Percentiles rank a stretch among this genome's conserved stretches.
These are phyloP conservation scores for Naumovozyma dairenensis DNA, from an alignment of 805 yeast genomes.

Conservation along the genomic window DNA sequence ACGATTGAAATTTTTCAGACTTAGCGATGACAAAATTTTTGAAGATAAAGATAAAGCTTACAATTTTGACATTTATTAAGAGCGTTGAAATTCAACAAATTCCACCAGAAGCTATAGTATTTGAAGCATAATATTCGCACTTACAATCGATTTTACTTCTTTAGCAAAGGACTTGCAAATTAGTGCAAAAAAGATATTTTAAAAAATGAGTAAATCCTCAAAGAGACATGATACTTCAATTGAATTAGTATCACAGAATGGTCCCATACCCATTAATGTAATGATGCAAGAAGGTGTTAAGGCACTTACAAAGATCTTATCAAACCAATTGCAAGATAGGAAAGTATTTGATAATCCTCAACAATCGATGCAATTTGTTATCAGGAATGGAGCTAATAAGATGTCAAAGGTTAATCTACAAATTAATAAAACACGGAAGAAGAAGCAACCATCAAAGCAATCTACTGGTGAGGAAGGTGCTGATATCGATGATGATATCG, in stretches of 20 bases:
- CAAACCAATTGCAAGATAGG: conserved; percentile 23
- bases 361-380: conserved; percentile 18
- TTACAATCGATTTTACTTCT: too few relatives aligned
- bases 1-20: too few relatives aligned
- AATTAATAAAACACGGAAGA: neutral
- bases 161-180: too few relatives aligned
- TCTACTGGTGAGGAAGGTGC: neutral
- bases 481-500: conserved; percentile 4
- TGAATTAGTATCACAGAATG: conserved; percentile 20
- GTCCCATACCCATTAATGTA: conserved; percentile 23
- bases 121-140: too few relatives aligned
- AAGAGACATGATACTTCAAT: conserved; percentile 14
- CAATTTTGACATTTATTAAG: too few relatives aligned
- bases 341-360: conserved; percentile 10
- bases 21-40: too few relatives aligned
- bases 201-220: too few relatives aligned
- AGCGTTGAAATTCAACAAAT: too few relatives aligned
- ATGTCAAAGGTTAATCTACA: neutral
- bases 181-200: too few relatives aligned
- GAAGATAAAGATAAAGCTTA: too few relatives aligned
- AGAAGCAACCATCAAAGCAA: neutral
- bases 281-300: conserved; percentile 31
- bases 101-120: too few relatives aligned
- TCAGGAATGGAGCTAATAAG: conserved; percentile 9
- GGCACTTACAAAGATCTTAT: conserved; percentile 23